A percentile compares a stretch with the other conserved stretches of the same genome.
Conservation (phyloP, 768 basidiomycete species). For the Termitomyces heimii region DNA sequence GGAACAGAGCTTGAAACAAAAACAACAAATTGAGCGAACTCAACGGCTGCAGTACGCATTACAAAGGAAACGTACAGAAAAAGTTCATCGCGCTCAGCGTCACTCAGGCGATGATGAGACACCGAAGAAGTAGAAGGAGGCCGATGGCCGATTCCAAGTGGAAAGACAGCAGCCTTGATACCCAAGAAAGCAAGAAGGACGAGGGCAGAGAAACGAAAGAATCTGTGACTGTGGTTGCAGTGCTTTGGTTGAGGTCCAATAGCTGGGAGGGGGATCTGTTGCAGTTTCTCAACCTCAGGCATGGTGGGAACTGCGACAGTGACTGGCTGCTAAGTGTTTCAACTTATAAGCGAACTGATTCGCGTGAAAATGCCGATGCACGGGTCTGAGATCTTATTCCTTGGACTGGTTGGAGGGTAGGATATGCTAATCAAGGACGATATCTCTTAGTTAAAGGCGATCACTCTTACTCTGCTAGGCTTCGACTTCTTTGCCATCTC, state of each 20-base stretch:
- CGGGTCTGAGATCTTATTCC: no score
- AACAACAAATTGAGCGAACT: neutral
- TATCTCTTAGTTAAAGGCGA: no score
- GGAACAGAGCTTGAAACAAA: conserved; percentile 44
- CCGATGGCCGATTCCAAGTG: neutral
- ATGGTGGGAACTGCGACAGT: conserved; percentile 4
- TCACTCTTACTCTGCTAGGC: no score
- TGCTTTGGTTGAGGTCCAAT: neutral
- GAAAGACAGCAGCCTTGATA: conserved; percentile 1
- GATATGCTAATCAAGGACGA: no score
- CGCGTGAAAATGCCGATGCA: neutral
- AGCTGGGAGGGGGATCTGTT: conserved; percentile 6
- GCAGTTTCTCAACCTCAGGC: conserved; percentile 8
- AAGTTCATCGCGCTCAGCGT: conserved; percentile 14
- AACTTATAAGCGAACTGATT: neutral
- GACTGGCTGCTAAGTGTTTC: neutral
- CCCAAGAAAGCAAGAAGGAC: conserved; percentile 7
- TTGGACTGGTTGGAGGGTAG: no score
- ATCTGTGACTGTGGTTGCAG: neutral
- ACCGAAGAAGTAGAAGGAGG: neutral
- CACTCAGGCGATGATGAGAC: conserved; percentile 3
- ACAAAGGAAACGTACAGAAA: conserved; percentile 14
- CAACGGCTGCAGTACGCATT: neutral
- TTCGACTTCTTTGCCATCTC: no score
- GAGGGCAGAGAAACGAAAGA: conserved; percentile 7